Conservation (phyloP, 441 rosid species). For the Gossypium gossypioides region DNA sequence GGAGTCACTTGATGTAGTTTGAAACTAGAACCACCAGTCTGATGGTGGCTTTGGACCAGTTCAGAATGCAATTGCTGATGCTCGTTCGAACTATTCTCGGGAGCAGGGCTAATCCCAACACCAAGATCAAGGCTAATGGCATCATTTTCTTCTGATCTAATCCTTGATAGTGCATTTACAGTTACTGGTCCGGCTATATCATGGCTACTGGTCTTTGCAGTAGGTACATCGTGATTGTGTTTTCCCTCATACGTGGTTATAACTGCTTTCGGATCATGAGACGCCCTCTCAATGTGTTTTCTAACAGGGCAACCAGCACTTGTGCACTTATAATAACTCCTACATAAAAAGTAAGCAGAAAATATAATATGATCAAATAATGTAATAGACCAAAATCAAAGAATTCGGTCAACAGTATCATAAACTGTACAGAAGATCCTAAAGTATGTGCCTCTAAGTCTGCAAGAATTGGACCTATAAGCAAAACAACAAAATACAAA, state of each 20-base stretch:
- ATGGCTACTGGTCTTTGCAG: conserved; percentile 53
- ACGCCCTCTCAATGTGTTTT: conserved; percentile 96
- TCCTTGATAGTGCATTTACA: conserved; percentile 30
- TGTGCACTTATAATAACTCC: conserved; percentile 98
- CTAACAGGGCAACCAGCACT: conserved; percentile 87
- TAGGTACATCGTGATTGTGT: conserved; percentile 90
- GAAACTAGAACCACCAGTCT: conserved; percentile 37
- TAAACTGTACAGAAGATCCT: background rate
- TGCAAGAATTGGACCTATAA: background rate
- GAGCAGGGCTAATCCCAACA: conserved; percentile 59
- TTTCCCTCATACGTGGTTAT: conserved; percentile 95
- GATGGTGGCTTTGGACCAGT: conserved; percentile 27
- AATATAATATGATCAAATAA: background rate
- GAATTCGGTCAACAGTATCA: background rate
- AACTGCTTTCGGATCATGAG: conserved; percentile 93
- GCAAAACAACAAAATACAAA: background rate
- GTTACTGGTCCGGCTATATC: conserved; percentile 41
- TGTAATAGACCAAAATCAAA: background rate
- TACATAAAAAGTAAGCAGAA: conserved; percentile 23
- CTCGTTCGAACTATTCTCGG: conserved; percentile 37
- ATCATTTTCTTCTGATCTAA: conserved; percentile 42
- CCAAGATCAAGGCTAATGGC: conserved; percentile 90
- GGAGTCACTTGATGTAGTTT: conserved; percentile 41
- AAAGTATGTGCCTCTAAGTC: background rate
- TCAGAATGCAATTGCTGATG: conserved; percentile 39